Evolutionary conservation across 805 yeast species (phyloP).

Genomic region (Starmerella stigmatis): DNA sequence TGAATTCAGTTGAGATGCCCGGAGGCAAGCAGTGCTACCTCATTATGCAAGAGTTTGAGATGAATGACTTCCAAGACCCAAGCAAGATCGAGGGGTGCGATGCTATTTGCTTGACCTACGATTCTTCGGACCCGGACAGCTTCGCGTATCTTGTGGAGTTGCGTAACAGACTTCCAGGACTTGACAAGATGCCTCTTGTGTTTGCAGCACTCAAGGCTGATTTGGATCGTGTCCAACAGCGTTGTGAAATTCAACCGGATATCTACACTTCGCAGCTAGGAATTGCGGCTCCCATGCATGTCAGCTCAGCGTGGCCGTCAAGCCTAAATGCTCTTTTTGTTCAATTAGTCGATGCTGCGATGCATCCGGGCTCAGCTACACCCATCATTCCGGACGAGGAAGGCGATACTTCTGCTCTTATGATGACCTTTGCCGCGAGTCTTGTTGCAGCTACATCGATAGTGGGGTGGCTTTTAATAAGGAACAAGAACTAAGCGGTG

Average conservation of each 20-base stretch:
- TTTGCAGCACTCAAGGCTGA: slow-evolving; percentile 94
- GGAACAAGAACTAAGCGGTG: background rate
- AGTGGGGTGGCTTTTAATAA: slow-evolving; percentile 10
- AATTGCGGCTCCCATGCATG: slow-evolving; percentile 77
- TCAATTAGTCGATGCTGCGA: slow-evolving; percentile 81
- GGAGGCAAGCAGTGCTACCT: slow-evolving; percentile 95
- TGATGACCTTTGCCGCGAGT: slow-evolving; percentile 55
- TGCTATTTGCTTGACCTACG: slow-evolving; percentile 80
- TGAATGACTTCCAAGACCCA: slow-evolving; percentile 66
- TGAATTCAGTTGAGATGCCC: slow-evolving; percentile 80
- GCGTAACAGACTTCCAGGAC: slow-evolving; percentile 45
- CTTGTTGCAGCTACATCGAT: slow-evolving; percentile 12
- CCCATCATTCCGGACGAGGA: slow-evolving; percentile 43
- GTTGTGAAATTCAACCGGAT: slow-evolving; percentile 80
- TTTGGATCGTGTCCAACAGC: slow-evolving; percentile 86
- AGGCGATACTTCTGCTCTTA: slow-evolving; percentile 35
- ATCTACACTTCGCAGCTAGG: slow-evolving; percentile 56
- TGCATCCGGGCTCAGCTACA: slow-evolving; percentile 64
- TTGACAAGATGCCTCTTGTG: slow-evolving; percentile 65
- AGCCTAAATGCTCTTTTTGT: slow-evolving; percentile 76
- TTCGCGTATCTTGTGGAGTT: slow-evolving; percentile 71
- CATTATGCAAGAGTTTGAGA: slow-evolving; percentile 79
- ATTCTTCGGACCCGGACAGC: slow-evolving; percentile 91
- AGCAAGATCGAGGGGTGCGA: slow-evolving; percentile 73
- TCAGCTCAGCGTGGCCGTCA: slow-evolving; percentile 81